A percentile compares a stretch with the other conserved stretches of the same genome.
phyloP scores from a whole-genome alignment of 768 basidiomycete species.

The Pleurotus pulmonarius region DNA sequence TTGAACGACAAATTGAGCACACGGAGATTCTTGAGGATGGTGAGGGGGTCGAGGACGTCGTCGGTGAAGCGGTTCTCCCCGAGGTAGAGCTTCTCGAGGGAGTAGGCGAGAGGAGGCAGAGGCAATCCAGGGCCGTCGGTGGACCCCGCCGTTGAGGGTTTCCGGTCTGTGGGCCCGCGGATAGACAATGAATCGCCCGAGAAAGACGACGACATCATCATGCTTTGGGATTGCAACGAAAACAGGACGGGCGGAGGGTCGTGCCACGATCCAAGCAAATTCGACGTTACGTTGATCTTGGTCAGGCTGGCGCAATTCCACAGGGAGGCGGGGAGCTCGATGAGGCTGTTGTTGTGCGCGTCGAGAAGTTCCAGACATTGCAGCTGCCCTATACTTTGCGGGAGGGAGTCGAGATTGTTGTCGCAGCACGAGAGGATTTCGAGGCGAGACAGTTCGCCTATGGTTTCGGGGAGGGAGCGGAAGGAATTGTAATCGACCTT shows the following conservation, averaged over 20 bases:
- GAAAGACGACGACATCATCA: background rate
- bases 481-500: slow-evolving; percentile 87
- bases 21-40: slow-evolving; percentile 69
- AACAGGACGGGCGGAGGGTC: slow-evolving; percentile 47
- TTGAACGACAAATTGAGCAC: slow-evolving; percentile 95
- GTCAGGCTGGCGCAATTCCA: slow-evolving; percentile 81
- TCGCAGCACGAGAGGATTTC: slow-evolving; percentile 83
- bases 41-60: slow-evolving; percentile 71
- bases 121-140: slow-evolving; percentile 23
- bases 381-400: slow-evolving; percentile 70
- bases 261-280: slow-evolving; percentile 71
- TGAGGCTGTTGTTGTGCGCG: slow-evolving; percentile 88
- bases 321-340: slow-evolving; percentile 65
- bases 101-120: slow-evolving; percentile 60
- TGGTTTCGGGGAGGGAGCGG: slow-evolving; percentile 75
- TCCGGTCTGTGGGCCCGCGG: slow-evolving; percentile 30
- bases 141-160: slow-evolving; percentile 30
- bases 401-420: slow-evolving; percentile 78
- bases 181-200: slow-evolving; percentile 1
- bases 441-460: slow-evolving; percentile 72
- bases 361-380: slow-evolving; percentile 75
- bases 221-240: background rate
- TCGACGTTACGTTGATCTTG: slow-evolving; percentile 84
- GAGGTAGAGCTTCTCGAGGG: slow-evolving; percentile 76
- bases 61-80: slow-evolving; percentile 88